Evolutionary conservation across 768 basidiomycete species (phyloP).

Genomic region (Psilocybe cyanescens): DNA sequence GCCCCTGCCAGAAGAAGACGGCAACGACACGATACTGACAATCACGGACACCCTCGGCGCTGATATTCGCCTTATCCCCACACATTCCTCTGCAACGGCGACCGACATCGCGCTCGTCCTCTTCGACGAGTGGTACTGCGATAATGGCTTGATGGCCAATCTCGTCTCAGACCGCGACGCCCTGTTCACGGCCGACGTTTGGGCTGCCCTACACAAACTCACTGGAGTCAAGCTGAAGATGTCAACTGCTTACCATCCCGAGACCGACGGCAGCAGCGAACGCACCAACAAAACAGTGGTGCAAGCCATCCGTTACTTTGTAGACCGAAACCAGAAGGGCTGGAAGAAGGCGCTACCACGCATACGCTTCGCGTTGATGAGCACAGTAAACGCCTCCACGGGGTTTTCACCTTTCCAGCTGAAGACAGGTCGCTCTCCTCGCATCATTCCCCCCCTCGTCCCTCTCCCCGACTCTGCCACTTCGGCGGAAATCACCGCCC

Average conservation of each 20-base stretch:
- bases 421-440: constrained; percentile 22
- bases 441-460: constrained; percentile 29
- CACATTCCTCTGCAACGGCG: constrained; percentile 13
- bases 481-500: background rate
- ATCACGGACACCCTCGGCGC: constrained; percentile 31
- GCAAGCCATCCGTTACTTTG: constrained; percentile 31
- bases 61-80: constrained; percentile 22
- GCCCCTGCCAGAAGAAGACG: constrained; percentile 27
- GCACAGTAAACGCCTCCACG: constrained; percentile 31
- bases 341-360: constrained; percentile 32
- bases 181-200: constrained; percentile 29
- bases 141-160: constrained; percentile 36
- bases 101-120: constrained; percentile 23
- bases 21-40: constrained; percentile 22
- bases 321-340: constrained; percentile 33
- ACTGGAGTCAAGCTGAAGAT: constrained; percentile 34
- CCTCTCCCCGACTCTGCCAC: constrained; percentile 5
- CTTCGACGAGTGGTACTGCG: constrained; percentile 35
- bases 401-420: constrained; percentile 38
- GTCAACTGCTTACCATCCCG: constrained; percentile 40
- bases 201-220: constrained; percentile 29
- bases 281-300: constrained; percentile 35
- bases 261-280: constrained; percentile 42
- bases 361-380: constrained; percentile 37
- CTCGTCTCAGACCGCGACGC: constrained; percentile 36